Percentiles rank a stretch among this genome's conserved stretches.
These are phyloP conservation scores for Ambrosia hybrid DNA, from an alignment of 140 eudicot genomes.

Conservation along the genomic window DNA sequence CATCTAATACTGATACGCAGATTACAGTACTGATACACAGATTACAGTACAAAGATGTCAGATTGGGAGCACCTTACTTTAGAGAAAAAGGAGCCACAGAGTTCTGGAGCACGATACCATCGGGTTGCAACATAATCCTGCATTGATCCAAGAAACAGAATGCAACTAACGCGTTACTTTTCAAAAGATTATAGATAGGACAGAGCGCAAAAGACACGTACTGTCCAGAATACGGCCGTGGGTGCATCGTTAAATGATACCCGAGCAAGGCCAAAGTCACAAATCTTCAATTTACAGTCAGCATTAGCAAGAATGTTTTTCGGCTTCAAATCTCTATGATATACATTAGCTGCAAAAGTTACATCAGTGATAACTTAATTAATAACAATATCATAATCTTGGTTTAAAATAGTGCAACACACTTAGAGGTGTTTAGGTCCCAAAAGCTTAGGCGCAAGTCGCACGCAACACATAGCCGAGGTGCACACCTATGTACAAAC, in stretches of 20 bases:
- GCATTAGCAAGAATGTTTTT: slow-evolving; percentile 51
- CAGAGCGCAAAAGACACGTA: slow-evolving; percentile 15
- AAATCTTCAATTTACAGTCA: slow-evolving; percentile 44
- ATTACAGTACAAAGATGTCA: neutral
- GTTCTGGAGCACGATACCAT: slow-evolving; percentile 53
- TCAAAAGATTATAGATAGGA: neutral
- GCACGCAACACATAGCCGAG: too few relatives aligned
- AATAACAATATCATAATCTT: neutral
- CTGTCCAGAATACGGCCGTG: slow-evolving; percentile 43
- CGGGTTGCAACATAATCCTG: slow-evolving; percentile 52
- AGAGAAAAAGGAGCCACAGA: slow-evolving; percentile 46
- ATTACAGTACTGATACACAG: too few relatives aligned
- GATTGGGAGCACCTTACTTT: slow-evolving; percentile 30
- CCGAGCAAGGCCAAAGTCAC: slow-evolving; percentile 54
- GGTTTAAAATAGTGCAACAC: neutral
- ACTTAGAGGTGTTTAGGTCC: too few relatives aligned
- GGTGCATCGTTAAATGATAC: slow-evolving; percentile 43
- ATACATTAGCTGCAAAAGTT: slow-evolving; percentile 42
- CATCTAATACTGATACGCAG: too few relatives aligned
- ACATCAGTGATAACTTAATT: neutral
- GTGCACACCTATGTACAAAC: too few relatives aligned
- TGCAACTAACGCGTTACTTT: neutral
- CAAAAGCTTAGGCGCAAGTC: too few relatives aligned
- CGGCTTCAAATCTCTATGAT: slow-evolving; percentile 55
- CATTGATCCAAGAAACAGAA: slow-evolving; percentile 13